Conservation (phyloP, 2,329 filamentous ascomycete species). For the Fusarium sp. region DNA sequence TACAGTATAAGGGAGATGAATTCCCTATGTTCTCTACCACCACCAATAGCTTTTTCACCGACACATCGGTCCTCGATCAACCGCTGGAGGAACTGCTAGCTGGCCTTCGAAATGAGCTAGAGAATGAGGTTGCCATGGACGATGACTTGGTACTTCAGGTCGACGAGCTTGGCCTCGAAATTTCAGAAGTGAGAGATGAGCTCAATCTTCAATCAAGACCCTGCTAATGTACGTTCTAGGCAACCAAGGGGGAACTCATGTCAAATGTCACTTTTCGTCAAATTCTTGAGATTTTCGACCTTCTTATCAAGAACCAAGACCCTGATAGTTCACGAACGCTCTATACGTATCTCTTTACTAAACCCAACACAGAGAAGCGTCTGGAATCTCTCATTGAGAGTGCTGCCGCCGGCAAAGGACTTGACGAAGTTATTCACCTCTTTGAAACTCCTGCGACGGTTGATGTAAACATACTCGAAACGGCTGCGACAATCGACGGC, state of each 20-base stretch:
- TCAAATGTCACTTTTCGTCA: conserved; percentile 54
- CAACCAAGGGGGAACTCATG: conserved; percentile 50
- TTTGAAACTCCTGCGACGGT: conserved; percentile 48
- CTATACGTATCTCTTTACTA: conserved; percentile 57
- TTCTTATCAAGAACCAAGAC: conserved; percentile 58
- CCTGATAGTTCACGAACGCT: conserved; percentile 52
- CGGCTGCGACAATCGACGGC: conserved; percentile 29
- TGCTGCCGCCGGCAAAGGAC: conserved; percentile 54
- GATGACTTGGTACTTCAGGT: conserved; percentile 65
- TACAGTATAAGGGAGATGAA: conserved; percentile 57
- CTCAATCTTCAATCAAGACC: neutral
- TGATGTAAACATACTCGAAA: conserved; percentile 25
- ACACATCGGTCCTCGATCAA: conserved; percentile 55
- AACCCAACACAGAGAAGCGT: conserved; percentile 54
- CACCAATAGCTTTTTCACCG: conserved; percentile 58
- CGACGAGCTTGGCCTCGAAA: conserved; percentile 64
- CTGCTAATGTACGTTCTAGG: conserved; percentile 49
- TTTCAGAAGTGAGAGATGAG: conserved; percentile 58
- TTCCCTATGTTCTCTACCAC: conserved; percentile 55
- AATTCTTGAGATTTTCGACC: conserved; percentile 56
- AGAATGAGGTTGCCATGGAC: conserved; percentile 56
- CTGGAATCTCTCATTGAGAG: conserved; percentile 56
- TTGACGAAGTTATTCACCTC: conserved; percentile 55
- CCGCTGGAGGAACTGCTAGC: conserved; percentile 58
- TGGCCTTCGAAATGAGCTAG: conserved; percentile 59